Conservation (phyloP, 176 grass and related monocot genomes). For the Themeda triandra region DNA sequence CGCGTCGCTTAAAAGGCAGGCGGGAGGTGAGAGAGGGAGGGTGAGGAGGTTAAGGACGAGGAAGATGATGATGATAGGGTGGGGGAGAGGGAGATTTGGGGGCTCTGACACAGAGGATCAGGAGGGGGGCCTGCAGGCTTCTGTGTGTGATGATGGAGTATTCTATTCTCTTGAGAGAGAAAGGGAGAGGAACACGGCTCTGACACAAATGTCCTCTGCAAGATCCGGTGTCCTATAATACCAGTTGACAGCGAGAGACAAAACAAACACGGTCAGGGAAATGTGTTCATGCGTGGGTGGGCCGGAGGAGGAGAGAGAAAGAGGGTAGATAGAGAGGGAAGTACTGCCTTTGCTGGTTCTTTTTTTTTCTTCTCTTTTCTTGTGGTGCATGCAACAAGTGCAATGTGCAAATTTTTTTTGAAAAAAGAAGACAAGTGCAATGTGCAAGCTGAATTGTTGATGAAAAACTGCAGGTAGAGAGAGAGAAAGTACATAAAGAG, state of each 20-base stretch:
- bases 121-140: slow-evolving; percentile 11
- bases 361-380: background rate
- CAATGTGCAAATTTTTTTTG: background rate
- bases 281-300: background rate
- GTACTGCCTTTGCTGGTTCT: background rate
- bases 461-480: too few species aligned
- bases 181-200: slow-evolving; percentile 39
- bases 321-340: background rate
- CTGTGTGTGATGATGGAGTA: background rate
- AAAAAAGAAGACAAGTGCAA: background rate
- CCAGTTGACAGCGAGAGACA: slow-evolving; percentile 58
- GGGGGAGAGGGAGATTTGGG: slow-evolving; percentile 28
- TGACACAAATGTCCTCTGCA: slow-evolving; percentile 72
- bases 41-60: background rate
- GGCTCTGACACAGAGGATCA: slow-evolving; percentile 47
- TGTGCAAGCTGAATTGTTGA: background rate
- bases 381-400: background rate
- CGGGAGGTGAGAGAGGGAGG: background rate
- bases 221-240: slow-evolving; percentile 63
- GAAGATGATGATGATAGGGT: background rate
- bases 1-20: background rate
- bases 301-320: background rate
- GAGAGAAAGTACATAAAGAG: background rate
- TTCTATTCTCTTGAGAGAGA: slow-evolving; percentile 28
- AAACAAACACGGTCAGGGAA: background rate